Base-by-base conservation (phyloP, 257 asterid genomes). In the Solanum pinnatisectum region DNA sequence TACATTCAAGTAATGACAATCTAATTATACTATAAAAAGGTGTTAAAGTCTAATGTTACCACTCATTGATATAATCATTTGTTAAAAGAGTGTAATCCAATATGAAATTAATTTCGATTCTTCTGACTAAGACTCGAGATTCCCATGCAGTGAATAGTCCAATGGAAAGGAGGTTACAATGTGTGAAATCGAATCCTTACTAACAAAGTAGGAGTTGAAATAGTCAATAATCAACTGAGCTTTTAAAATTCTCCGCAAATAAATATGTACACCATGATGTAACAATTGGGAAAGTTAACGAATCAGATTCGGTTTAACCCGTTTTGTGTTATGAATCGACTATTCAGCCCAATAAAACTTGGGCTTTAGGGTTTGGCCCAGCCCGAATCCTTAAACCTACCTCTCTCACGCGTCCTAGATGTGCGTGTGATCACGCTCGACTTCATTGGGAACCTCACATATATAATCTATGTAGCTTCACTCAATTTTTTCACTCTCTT, bases 331-430 rank as follows among this genome's bases (percentile, higher is more conserved):
- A 18, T 73, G 46, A 13, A 44, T 15, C 33, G 10, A 23, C 65
- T 23, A 32, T 44, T 39, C 39, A 25, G 63, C 86, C 86, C 76
- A 44, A 20, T 8, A 36, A 59, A 2, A 76, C 3, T 18, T 46
- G 65, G 88, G 73, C 83, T 39, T 59, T 71, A 87, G 67, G 89
- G 74, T 70, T 87, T 83, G 56, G 85, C 89, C 72, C 86, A 39
- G 23, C 36, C 70, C 23, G 32, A 35, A 18, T 63, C 83, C 5
- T 15, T 25, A 52, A 25, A 5, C 44, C 37, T 30, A 33, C 10
- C 20, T 13, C 23, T 13, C 27, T 42, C 84, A 42, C 84, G 84
- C 84, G 8, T 3, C 18, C 6, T 6, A 44, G 9, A 46, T 37
- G 67, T 35, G 30, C 30, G 40, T 81, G 68, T 11, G 46, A 10